These are phyloP conservation scores for Helminthosporium solani DNA, from an alignment of 2,329 filamentous ascomycete species.

Conservation along the genomic window DNA sequence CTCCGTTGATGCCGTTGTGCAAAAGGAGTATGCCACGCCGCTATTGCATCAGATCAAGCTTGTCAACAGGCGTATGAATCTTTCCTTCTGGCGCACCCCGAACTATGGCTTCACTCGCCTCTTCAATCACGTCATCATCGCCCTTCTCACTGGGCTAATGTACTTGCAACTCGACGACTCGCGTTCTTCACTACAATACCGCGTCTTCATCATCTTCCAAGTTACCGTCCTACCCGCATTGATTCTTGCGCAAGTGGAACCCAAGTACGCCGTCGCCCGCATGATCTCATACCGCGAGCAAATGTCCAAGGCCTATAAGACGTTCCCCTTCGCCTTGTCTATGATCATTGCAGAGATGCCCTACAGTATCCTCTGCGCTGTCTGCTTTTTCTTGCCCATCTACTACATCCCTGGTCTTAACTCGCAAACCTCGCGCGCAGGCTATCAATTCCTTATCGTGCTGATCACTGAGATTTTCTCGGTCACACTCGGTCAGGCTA, in stretches of 20 bases:
- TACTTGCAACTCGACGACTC: slow-evolving; percentile 78
- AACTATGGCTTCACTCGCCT: slow-evolving; percentile 88
- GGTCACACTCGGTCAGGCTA: slow-evolving; percentile 71
- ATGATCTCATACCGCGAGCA: slow-evolving; percentile 85
- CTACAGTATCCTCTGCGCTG: slow-evolving; percentile 77
- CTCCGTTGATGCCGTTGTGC: slow-evolving; percentile 48
- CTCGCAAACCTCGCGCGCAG: slow-evolving; percentile 62
- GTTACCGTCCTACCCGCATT: slow-evolving; percentile 80
- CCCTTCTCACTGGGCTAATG: slow-evolving; percentile 74
- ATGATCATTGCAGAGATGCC: slow-evolving; percentile 84
- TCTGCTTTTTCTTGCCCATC: slow-evolving; percentile 76
- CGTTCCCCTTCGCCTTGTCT: slow-evolving; percentile 73
- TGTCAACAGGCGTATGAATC: slow-evolving; percentile 70
- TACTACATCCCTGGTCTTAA: slow-evolving; percentile 84
- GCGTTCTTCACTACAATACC: slow-evolving; percentile 75
- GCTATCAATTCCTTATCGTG: slow-evolving; percentile 84
- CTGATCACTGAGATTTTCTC: slow-evolving; percentile 82
- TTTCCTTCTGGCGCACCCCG: slow-evolving; percentile 80
- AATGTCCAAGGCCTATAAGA: slow-evolving; percentile 81
- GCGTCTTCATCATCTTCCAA: slow-evolving; percentile 88
- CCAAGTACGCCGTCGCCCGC: slow-evolving; percentile 77
- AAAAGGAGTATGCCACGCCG: slow-evolving; percentile 82
- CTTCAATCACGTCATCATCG: slow-evolving; percentile 80
- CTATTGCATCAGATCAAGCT: slow-evolving; percentile 74
- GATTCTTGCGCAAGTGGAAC: slow-evolving; percentile 80